Conservation (phyloP, 352 stramenopile species). For the Lagenidium giganteum region DNA sequence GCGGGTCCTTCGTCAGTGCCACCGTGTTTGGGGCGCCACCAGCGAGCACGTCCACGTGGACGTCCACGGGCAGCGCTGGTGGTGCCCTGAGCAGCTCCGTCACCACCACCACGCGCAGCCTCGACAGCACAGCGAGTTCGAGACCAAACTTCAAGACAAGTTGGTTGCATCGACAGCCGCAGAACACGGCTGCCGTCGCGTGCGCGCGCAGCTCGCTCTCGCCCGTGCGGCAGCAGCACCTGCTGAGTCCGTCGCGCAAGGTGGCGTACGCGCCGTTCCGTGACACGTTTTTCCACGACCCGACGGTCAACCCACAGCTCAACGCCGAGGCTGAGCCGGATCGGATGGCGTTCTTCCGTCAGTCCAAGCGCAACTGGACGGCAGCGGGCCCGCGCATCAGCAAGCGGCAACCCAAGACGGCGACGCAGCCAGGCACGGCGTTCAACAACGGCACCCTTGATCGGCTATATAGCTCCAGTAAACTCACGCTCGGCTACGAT, state of each 20-base stretch:
- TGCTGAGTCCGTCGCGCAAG: conserved; percentile 14
- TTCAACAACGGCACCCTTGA: conserved; percentile 62
- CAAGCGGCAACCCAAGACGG: conserved; percentile 42
- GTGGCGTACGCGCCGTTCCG: conserved; percentile 49
- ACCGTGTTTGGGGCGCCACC: no score
- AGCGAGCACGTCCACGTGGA: no score
- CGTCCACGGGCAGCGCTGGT: no score
- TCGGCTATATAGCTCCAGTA: conserved; percentile 62
- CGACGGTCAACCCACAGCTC: conserved; percentile 37
- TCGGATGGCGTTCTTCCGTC: conserved; percentile 20
- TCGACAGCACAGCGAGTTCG: no score
- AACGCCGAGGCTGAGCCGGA: conserved; percentile 34
- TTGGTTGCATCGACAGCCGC: not conserved
- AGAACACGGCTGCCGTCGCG: not conserved
- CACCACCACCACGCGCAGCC: no score
- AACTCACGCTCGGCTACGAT: conserved; percentile 53
- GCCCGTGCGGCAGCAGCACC: conserved; percentile 7
- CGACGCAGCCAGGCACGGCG: conserved; percentile 44
- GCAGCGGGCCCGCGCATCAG: conserved; percentile 37
- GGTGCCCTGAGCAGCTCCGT: no score
- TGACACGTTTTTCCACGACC: conserved; percentile 59
- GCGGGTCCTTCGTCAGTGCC: no score
- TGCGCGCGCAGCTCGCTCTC: not conserved
- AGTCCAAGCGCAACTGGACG: conserved; percentile 50
- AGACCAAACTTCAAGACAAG: no score